Percentiles rank a stretch among this genome's conserved stretches.
Conservation (phyloP, 441 rosid species). For the Geranium incanum region DNA sequence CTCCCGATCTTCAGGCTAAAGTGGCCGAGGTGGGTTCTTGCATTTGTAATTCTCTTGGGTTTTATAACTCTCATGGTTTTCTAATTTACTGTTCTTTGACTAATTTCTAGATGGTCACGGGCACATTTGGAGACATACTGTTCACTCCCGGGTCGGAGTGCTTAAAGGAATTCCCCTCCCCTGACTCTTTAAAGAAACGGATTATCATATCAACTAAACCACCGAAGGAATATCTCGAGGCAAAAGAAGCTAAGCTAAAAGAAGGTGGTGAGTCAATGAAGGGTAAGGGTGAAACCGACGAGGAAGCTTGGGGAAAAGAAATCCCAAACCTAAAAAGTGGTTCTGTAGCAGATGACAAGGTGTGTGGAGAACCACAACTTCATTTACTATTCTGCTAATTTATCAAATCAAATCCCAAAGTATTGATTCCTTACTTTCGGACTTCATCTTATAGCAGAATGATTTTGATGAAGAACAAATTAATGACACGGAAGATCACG, state of each 20-base stretch:
- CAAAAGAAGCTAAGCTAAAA: slow-evolving; percentile 34
- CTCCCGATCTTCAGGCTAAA: slow-evolving; percentile 74
- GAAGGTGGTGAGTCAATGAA: slow-evolving; percentile 31
- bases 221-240: slow-evolving; percentile 72
- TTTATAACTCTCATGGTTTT: slow-evolving; percentile 10
- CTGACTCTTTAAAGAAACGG: slow-evolving; percentile 48
- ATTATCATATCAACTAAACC: slow-evolving; percentile 84
- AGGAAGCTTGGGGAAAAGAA: slow-evolving; percentile 67
- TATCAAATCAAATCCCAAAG: background rate
- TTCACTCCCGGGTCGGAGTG: slow-evolving; percentile 61
- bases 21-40: slow-evolving; percentile 56
- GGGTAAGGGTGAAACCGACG: slow-evolving; percentile 46
- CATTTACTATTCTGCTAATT: background rate
- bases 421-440: slow-evolving; percentile 13
- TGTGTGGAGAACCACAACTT: slow-evolving; percentile 18
- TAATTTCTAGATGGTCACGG: slow-evolving; percentile 57
- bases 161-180: slow-evolving; percentile 75
- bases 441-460: slow-evolving; percentile 34
- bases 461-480: slow-evolving; percentile 35
- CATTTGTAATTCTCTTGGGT: slow-evolving; percentile 1
- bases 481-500: slow-evolving; percentile 36
- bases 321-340: slow-evolving; percentile 36
- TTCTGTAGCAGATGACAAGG: slow-evolving; percentile 36
- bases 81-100: slow-evolving; percentile 22
- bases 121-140: slow-evolving; percentile 69